A percentile compares a stretch with the other conserved stretches of the same genome.
Evolutionary conservation across 2,329 filamentous ascomycete species (phyloP).

Genomic region (Venturiaceae sp.): DNA sequence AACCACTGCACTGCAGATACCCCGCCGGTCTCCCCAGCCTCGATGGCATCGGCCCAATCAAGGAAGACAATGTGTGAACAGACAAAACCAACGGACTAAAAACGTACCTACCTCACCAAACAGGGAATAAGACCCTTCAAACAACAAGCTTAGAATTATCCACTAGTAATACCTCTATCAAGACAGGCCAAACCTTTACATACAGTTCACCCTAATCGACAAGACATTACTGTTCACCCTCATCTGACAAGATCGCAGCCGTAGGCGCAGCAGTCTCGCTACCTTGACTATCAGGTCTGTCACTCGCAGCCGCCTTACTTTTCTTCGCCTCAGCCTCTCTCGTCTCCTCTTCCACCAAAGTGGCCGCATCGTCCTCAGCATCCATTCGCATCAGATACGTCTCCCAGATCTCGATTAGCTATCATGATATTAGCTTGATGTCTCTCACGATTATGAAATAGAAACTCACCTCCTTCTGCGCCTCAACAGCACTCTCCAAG

Average conservation of each 20-base stretch:
- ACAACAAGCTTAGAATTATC: not conserved
- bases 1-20: too few relatives aligned
- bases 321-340: slow-evolving; percentile 1
- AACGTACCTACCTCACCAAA: too few relatives aligned
- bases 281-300: not conserved
- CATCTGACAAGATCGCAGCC: not conserved
- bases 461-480: slow-evolving; percentile 82
- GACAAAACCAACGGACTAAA: too few relatives aligned
- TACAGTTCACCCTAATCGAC: not conserved
- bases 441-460: slow-evolving; percentile 37
- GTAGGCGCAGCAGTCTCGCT: not conserved
- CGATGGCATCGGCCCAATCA: too few relatives aligned
- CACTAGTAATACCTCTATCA: not conserved
- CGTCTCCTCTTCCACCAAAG: slow-evolving; percentile 1
- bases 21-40: too few relatives aligned
- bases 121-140: too few relatives aligned
- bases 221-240: not conserved
- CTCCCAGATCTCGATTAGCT: slow-evolving; percentile 89
- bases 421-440: slow-evolving; percentile 5
- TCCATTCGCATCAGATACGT: slow-evolving; percentile 95
- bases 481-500: slow-evolving; percentile 91
- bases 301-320: not conserved
- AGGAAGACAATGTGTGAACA: too few relatives aligned
- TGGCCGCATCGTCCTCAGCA: slow-evolving; percentile 63
- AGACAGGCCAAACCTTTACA: not conserved